Evolutionary conservation across 352 stramenopile genomes (phyloP).

Genomic region (Phytophthora sp.): DNA sequence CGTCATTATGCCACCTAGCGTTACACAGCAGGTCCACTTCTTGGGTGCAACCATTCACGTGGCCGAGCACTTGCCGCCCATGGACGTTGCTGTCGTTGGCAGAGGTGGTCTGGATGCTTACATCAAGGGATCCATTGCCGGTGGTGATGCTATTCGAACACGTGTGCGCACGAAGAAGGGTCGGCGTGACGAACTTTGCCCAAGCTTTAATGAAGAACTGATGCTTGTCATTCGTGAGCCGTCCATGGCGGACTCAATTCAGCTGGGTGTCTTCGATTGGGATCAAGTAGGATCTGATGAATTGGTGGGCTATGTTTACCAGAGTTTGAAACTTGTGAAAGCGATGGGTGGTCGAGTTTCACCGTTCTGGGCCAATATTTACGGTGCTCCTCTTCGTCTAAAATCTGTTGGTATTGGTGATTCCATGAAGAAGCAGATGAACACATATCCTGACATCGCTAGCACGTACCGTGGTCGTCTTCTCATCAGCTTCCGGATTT

Average conservation of each 20-base stretch:
- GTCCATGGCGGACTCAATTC: constrained; percentile 82
- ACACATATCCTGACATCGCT: constrained; percentile 79
- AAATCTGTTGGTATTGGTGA: constrained; percentile 66
- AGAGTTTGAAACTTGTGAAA: constrained; percentile 79
- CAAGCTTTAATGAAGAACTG: constrained; percentile 83
- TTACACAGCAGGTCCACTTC: constrained; percentile 80
- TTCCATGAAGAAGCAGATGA: constrained; percentile 86
- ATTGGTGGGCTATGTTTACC: constrained; percentile 71
- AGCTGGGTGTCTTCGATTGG: constrained; percentile 77
- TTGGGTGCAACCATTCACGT: constrained; percentile 69
- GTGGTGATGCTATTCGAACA: constrained; percentile 65
- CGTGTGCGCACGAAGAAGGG: constrained; percentile 83
- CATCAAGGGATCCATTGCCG: constrained; percentile 62
- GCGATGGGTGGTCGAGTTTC: constrained; percentile 57
- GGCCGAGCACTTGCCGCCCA: constrained; percentile 74
- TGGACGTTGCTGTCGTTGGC: constrained; percentile 71
- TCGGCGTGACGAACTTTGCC: constrained; percentile 64
- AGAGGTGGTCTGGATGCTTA: constrained; percentile 79
- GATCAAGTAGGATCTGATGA: constrained; percentile 79
- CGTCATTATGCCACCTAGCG: constrained; percentile 80
- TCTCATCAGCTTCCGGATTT: constrained; percentile 75
- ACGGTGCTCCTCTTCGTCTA: constrained; percentile 64
- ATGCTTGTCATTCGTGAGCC: constrained; percentile 80
- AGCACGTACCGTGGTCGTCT: constrained; percentile 86
- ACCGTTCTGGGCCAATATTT: constrained; percentile 83